Percentiles rank a stretch among this genome's conserved stretches.
phyloP scores from a whole-genome alignment of 768 basidiomycete genomes.

The Leccinum boreale region DNA sequence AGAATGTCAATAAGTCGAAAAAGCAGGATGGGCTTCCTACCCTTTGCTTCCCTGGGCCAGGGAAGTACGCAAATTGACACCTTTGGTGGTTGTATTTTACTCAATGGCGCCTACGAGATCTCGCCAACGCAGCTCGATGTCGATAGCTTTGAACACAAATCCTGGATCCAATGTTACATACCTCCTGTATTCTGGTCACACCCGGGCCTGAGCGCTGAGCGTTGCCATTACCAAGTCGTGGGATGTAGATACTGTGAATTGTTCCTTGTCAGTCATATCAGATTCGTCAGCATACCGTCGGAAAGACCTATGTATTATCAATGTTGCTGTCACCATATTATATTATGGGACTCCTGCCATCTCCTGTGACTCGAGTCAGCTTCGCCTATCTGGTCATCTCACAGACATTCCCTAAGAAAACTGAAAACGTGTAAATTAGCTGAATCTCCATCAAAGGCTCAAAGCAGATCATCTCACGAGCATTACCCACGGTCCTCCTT shows the following conservation, averaged over 20 bases:
- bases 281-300: background rate
- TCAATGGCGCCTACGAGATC: no score
- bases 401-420: background rate
- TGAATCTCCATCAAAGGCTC: background rate
- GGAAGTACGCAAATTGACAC: background rate
- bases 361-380: background rate
- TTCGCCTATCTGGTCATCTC: background rate
- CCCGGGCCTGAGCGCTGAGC: no score
- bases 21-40: background rate
- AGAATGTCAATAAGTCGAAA: background rate
- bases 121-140: no score
- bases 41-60: background rate
- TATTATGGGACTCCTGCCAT: background rate
- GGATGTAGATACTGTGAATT: background rate
- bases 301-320: no score
- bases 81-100: no score
- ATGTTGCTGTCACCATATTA: no score
- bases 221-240: background rate
- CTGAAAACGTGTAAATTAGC: background rate
- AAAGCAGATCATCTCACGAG: background rate
- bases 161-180: no score
- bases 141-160: no score
- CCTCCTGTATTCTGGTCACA: background rate
- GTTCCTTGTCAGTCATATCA: no score
- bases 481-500: background rate